Evolutionary conservation across 768 basidiomycete species (phyloP).

Genomic region (Omphalotus guepiniiformis): DNA sequence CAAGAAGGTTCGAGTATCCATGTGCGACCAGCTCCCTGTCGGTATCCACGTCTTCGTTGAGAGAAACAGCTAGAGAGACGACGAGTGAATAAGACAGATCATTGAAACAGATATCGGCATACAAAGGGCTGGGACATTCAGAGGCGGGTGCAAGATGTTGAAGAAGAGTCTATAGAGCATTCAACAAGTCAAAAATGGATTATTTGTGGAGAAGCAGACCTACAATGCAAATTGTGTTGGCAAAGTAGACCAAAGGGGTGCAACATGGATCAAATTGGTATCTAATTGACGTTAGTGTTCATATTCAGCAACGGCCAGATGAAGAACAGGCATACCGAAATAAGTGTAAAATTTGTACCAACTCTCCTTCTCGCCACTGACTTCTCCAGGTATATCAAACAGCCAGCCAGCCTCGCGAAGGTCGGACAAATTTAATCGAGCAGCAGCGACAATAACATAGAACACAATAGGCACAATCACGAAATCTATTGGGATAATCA

Average conservation of each 20-base stretch:
- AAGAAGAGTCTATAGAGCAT: slow-evolving; percentile 59
- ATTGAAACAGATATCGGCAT: slow-evolving; percentile 15
- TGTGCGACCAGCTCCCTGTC: slow-evolving; percentile 91
- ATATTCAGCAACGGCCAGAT: not conserved
- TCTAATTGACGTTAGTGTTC: slow-evolving; percentile 37
- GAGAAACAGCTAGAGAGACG: slow-evolving; percentile 62
- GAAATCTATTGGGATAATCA: slow-evolving; percentile 50
- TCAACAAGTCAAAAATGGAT: slow-evolving; percentile 16
- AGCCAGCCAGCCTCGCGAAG: slow-evolving; percentile 78
- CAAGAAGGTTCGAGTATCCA: slow-evolving; percentile 84
- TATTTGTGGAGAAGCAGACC: slow-evolving; percentile 34
- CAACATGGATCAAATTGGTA: slow-evolving; percentile 52
- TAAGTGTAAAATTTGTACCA: slow-evolving; percentile 90
- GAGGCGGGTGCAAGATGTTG: slow-evolving; percentile 78
- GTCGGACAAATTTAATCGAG: slow-evolving; percentile 50
- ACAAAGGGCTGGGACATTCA: slow-evolving; percentile 90
- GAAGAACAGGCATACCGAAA: slow-evolving; percentile 49
- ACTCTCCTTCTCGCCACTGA: slow-evolving; percentile 27
- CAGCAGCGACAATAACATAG: slow-evolving; percentile 71
- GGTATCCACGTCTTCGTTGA: slow-evolving; percentile 85
- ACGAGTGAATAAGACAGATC: not conserved
- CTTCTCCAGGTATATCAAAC: slow-evolving; percentile 62
- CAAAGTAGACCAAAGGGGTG: slow-evolving; percentile 73
- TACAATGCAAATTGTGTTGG: slow-evolving; percentile 93
- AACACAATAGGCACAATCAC: slow-evolving; percentile 77